Conservation (phyloP, 2,329 filamentous ascomycete genomes). For the Onygena corvina region DNA sequence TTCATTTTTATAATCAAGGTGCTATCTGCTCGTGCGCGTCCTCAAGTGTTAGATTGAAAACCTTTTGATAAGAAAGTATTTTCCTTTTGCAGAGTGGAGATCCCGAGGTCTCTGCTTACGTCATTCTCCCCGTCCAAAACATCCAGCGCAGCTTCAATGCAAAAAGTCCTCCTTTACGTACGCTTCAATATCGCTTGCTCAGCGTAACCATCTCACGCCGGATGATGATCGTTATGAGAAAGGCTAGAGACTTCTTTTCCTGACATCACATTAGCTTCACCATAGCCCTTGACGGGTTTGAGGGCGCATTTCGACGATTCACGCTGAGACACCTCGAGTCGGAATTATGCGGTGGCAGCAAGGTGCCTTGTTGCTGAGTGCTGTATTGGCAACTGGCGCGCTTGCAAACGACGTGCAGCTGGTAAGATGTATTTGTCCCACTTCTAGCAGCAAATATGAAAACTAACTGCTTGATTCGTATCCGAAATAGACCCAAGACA, state of each 20-base stretch:
- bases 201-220: not conserved
- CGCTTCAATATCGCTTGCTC: not conserved
- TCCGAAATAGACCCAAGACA: conserved; percentile 64
- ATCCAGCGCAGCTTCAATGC: not conserved
- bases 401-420: conserved; percentile 37
- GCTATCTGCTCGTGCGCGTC: no score
- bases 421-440: conserved; percentile 25
- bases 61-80: not conserved
- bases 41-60: not conserved
- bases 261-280: not conserved
- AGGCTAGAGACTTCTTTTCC: not conserved
- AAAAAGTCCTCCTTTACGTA: not conserved
- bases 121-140: not conserved
- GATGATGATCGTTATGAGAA: not conserved
- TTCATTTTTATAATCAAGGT: conserved; percentile 9
- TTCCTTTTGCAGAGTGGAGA: not conserved
- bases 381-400: conserved; percentile 28
- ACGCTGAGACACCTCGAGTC: not conserved
- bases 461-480: conserved; percentile 5
- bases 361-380: conserved; percentile 27
- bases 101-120: conserved; percentile 6
- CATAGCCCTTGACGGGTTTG: not conserved
- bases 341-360: conserved; percentile 32
- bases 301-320: not conserved
- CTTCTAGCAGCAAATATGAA: not conserved